Evolutionary conservation across 1,284 basidiomycete genomes (phyloP).

Genomic region (Pascua sp.): DNA sequence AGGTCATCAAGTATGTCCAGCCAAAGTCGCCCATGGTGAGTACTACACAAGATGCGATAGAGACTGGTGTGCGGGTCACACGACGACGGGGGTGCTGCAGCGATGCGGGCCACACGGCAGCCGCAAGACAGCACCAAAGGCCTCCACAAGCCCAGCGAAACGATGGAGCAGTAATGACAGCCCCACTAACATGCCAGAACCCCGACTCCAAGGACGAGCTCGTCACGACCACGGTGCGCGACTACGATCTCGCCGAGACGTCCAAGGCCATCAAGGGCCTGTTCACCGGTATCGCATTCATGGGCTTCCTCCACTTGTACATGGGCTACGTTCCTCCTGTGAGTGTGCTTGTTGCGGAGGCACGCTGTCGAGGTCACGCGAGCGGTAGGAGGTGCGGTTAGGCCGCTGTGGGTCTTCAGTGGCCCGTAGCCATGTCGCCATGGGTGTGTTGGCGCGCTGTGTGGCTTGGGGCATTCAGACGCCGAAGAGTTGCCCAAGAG

Average conservation of each 20-base stretch:
- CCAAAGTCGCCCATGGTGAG: conserved; percentile 23
- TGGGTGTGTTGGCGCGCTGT: neutral
- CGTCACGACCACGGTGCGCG: conserved; percentile 22
- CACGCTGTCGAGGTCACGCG: neutral
- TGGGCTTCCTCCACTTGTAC: conserved; percentile 24
- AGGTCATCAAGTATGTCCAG: conserved; percentile 23
- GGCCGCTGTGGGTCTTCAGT: too few relatives aligned
- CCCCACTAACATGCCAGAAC: conserved; percentile 8
- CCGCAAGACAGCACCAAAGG: neutral
- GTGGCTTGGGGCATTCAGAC: neutral
- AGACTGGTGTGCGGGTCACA: neutral
- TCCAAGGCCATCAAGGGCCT: conserved; percentile 24
- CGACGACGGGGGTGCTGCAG: too few relatives aligned
- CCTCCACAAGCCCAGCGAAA: too few relatives aligned
- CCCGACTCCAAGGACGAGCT: conserved; percentile 24
- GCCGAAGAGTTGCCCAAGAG: neutral
- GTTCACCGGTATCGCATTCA: conserved; percentile 19
- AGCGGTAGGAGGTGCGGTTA: neutral
- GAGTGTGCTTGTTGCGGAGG: neutral
- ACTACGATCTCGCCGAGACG: conserved; percentile 24
- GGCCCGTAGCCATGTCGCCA: neutral
- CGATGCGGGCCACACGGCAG: too few relatives aligned
- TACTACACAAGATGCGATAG: neutral
- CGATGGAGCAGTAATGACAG: too few relatives aligned
- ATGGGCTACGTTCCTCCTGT: conserved; percentile 26